phyloP scores from a whole-genome alignment of 192 early-diverging fungal species.

The Coemansia sp. region DNA sequence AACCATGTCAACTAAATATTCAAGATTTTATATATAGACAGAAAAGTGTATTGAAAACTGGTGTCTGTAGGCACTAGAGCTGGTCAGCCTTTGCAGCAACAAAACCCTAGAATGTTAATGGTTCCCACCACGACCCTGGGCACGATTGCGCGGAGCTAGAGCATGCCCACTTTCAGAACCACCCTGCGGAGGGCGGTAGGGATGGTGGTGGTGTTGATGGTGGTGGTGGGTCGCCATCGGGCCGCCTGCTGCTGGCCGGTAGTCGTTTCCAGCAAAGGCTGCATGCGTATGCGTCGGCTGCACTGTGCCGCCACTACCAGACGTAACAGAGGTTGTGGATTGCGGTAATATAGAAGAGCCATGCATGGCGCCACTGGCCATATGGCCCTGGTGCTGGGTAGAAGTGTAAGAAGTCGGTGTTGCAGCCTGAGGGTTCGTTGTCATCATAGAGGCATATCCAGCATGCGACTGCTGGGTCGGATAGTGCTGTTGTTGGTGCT shows the following conservation, averaged over 20 bases:
- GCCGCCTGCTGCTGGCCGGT: constrained; percentile 9
- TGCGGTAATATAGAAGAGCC: not conserved
- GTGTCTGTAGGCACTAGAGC: too few relatives aligned
- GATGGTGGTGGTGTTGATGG: constrained; percentile 26
- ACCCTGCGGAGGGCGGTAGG: constrained; percentile 16
- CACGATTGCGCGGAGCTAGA: constrained; percentile 4
- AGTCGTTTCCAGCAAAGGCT: not conserved
- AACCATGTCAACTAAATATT: too few relatives aligned
- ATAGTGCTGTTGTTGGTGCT: constrained; percentile 13
- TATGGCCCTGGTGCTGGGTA: not conserved
- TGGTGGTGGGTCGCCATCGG: constrained; percentile 6
- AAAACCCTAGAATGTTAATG: not conserved
- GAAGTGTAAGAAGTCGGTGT: not conserved
- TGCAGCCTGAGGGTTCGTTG: not conserved
- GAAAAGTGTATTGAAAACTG: too few relatives aligned
- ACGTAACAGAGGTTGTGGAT: not conserved
- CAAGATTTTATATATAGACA: too few relatives aligned
- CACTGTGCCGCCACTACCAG: constrained; percentile 2
- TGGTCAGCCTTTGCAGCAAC: too few relatives aligned
- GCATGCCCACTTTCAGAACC: constrained; percentile 4
- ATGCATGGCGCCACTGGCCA: constrained; percentile 7
- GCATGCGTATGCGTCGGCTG: constrained; percentile 6
- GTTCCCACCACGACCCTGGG: constrained; percentile 3
- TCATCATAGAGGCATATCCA: not conserved
- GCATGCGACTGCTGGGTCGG: constrained; percentile 1